phyloP scores from a whole-genome alignment of 2,329 filamentous ascomycete species.

The Calonectria leucothoes region DNA sequence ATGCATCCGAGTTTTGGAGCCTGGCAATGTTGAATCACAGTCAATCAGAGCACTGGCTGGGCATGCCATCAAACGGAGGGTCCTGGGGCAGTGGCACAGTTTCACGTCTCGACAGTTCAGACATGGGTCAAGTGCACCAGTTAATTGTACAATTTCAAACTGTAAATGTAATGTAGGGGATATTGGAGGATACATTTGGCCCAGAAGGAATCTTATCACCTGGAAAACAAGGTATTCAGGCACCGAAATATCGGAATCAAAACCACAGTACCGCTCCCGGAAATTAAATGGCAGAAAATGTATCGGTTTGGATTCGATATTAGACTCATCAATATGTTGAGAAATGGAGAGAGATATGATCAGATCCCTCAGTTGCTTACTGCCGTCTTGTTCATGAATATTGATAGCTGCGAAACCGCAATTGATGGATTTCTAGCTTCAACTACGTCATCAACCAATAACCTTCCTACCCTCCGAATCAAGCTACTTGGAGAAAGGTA shows the following conservation, averaged over 20 bases:
- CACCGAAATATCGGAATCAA: neutral
- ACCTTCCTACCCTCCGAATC: no score
- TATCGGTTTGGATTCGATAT: no score
- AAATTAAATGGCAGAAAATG: no score
- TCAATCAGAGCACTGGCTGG: neutral
- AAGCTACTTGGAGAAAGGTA: no score
- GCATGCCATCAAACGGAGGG: neutral
- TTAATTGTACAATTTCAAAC: constrained; percentile 14
- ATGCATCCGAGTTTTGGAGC: constrained; percentile 8
- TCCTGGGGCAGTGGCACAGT: neutral
- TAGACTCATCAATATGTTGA: no score
- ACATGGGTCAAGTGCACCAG: constrained; percentile 14
- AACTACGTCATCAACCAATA: no score
- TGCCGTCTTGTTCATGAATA: neutral
- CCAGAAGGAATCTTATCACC: neutral
- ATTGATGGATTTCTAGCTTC: no score
- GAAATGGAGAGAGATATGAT: no score
- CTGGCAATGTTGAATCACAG: constrained; percentile 3
- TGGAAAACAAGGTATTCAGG: neutral
- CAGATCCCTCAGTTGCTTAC: no score
- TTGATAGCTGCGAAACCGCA: neutral
- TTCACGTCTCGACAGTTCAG: neutral
- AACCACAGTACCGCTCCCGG: no score
- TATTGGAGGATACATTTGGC: neutral
- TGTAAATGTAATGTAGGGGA: neutral